A percentile compares a stretch with the other conserved stretches of the same genome.
phyloP scores from a whole-genome alignment of 148 eudicot species.

The Rhododendron griersonianum region DNA sequence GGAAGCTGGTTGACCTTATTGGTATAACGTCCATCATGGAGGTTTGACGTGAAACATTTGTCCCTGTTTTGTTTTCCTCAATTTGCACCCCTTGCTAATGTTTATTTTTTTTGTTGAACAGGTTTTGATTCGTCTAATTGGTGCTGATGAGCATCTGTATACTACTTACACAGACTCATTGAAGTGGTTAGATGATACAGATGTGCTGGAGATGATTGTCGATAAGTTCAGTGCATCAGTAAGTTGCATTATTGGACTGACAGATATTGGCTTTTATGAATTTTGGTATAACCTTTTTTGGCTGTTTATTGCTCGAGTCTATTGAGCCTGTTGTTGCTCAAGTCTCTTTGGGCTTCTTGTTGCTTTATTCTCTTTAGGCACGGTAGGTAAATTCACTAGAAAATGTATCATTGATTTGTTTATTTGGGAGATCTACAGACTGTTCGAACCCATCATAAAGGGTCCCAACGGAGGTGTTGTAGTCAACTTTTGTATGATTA shows the following conservation, averaged over 20 bases:
- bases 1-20: constrained; percentile 81
- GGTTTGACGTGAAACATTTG: constrained; percentile 41
- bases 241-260: constrained; percentile 27
- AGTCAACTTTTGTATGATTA: background rate
- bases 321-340: background rate
- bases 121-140: constrained; percentile 93
- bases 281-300: background rate
- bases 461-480: background rate
- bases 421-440: background rate
- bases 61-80: background rate
- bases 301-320: background rate
- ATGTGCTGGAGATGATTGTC: constrained; percentile 91
- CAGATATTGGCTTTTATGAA: background rate
- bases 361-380: background rate
- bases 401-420: background rate
- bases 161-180: constrained; percentile 57
- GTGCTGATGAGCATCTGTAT: constrained; percentile 90
- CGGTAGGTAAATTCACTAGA: background rate
- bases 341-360: background rate
- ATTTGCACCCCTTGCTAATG: constrained; percentile 18
- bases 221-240: constrained; percentile 95
- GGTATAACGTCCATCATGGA: constrained; percentile 98
- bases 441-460: background rate
- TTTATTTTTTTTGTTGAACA: constrained; percentile 24
- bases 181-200: constrained; percentile 85